Percentiles rank a stretch among this genome's conserved stretches.
Evolutionary conservation across 2,329 filamentous ascomycete genomes (phyloP).

Genomic region (Colletotrichum cereale): DNA sequence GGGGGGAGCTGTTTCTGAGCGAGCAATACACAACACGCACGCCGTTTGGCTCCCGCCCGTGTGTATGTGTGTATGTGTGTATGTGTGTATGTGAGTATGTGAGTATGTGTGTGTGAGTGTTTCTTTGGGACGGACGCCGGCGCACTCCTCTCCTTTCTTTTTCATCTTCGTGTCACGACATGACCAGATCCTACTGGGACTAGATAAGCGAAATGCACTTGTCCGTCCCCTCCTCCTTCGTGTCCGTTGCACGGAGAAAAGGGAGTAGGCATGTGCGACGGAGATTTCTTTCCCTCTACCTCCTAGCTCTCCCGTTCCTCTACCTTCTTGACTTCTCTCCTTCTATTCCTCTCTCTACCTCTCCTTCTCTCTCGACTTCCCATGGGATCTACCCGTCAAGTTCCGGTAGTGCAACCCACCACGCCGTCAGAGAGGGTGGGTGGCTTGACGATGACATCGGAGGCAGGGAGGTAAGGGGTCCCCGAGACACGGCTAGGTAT

Average conservation of each 20-base stretch:
- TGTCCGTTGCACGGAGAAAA: slow-evolving; percentile 21
- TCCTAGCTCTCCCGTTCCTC: background rate
- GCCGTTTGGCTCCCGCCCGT: too few species aligned
- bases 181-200: slow-evolving; percentile 29
- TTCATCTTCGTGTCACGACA: slow-evolving; percentile 18
- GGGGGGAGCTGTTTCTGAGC: too few species aligned
- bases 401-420: background rate
- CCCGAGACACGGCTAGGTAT: background rate
- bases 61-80: too few species aligned
- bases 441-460: background rate
- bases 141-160: background rate
- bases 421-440: slow-evolving; percentile 1
- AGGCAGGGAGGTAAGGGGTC: background rate
- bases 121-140: too few species aligned
- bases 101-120: too few species aligned
- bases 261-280: slow-evolving; percentile 28
- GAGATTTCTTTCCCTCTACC: slow-evolving; percentile 5
- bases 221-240: background rate
- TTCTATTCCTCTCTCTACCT: background rate
- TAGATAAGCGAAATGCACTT: slow-evolving; percentile 32
- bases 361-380: background rate
- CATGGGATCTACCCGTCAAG: background rate
- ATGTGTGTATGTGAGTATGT: too few species aligned
- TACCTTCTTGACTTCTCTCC: background rate
- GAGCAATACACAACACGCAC: too few species aligned